Base-by-base conservation (phyloP, 176 grass and related monocot species). In the Chloris gayana region DNA sequence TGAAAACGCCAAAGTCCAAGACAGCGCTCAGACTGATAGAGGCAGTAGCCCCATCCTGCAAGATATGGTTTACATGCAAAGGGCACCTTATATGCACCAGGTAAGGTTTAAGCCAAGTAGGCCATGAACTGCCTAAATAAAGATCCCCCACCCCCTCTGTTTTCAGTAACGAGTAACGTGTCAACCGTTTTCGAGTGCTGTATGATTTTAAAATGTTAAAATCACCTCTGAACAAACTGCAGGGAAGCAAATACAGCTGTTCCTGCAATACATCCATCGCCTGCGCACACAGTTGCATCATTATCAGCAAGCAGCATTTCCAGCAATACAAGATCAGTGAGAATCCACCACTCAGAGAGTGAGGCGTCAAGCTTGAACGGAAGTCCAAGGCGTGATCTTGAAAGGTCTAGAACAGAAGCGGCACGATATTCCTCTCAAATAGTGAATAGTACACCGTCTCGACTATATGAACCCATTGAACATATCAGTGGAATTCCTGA, bases 61-160 rank as follows among this genome's bases (percentile, higher is more conserved):
- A 78, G 30, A 94, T 94, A 77, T 94, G 85, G 80, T 91, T 94
- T 83, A 76, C 82, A 73, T 94, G 91, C 63, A 93, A 93, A 83
- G 85, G 85, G 9, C 70, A 78, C 27, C 70, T 93, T 4, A 88
- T 93, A 37, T 90, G 74, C 29, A 90, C 79, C 54, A 85, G 87
- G 91, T 93, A 75, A 69, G 19, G 24, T 78, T 79, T 83, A 64
- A 53, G 61, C 18, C 39, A 64, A 21, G 41, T 69, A 27, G 65
- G 19, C 15, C 13, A 26, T 65, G 21, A 74, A 31, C 30, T 79
- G 13, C 30, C 44, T 67, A 64, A 51, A 82, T 17, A n/a, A 32
- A 30, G 19, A 37, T 9, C 0, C 37, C 10, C 7, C 9, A n/a
- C n/a, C n/a, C n/a, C n/a, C n/a, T n/a, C n/a, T n/a, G n/a, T n/a